Conservation (phyloP, 495 filamentous ascomycete genomes). For the Annulohypoxylon maeteangense region DNA sequence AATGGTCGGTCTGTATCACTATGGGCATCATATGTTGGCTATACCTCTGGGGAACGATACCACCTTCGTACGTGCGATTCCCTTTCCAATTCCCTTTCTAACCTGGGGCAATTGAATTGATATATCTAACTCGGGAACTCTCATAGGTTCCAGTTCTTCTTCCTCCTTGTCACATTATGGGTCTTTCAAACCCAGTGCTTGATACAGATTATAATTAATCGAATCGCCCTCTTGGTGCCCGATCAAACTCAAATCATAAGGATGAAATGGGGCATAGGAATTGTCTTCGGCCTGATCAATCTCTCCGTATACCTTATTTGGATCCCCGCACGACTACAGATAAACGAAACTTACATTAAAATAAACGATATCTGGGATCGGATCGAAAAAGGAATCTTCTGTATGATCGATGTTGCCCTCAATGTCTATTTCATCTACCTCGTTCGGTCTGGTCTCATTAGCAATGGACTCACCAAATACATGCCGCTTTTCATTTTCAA, state of each 20-base stretch:
- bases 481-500: slow-evolving; percentile 4
- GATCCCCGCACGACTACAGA: slow-evolving; percentile 3
- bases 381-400: neutral
- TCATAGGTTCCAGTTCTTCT: neutral
- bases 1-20: slow-evolving; percentile 1
- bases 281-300: neutral
- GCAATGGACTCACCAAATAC: slow-evolving; percentile 1
- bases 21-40: neutral
- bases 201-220: neutral
- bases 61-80: neutral
- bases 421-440: slow-evolving; percentile 1
- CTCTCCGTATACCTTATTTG: slow-evolving; percentile 1
- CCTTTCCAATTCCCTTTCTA: neutral
- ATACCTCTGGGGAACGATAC: neutral
- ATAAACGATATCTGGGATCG: neutral
- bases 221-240: neutral
- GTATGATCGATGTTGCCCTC: neutral
- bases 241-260: neutral
- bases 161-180: neutral
- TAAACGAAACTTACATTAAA: neutral
- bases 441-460: neutral
- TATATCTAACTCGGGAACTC: neutral
- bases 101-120: neutral
- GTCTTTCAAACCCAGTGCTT: neutral
- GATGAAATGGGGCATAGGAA: neutral